phyloP scores from a whole-genome alignment of 768 basidiomycete species.

The Auricularia heimuer region DNA sequence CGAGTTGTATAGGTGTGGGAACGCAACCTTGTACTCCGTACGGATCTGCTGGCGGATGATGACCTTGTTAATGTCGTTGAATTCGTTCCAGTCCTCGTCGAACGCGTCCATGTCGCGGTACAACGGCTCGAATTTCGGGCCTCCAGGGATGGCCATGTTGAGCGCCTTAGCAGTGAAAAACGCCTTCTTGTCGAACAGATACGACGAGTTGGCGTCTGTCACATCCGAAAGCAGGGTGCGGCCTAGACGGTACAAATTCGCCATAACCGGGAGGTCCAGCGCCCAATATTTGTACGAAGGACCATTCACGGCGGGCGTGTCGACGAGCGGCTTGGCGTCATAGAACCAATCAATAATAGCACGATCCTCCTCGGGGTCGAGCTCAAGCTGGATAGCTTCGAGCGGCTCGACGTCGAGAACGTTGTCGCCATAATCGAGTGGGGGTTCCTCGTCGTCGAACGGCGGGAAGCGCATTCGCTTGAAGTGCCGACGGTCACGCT shows the following conservation, averaged over 20 bases:
- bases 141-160: constrained; percentile 95
- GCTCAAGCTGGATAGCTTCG: constrained; percentile 93
- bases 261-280: constrained; percentile 88
- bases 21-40: constrained; percentile 98
- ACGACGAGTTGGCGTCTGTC: constrained; percentile 81
- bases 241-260: constrained; percentile 91
- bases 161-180: constrained; percentile 98
- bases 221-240: constrained; percentile 89
- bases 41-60: constrained; percentile 98
- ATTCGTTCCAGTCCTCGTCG: constrained; percentile 99
- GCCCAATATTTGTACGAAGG: constrained; percentile 91
- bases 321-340: constrained; percentile 88
- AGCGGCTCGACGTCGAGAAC: constrained; percentile 95
- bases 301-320: constrained; percentile 86
- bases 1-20: constrained; percentile 98
- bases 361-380: constrained; percentile 84
- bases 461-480: constrained; percentile 99
- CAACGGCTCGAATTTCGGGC: constrained; percentile 96
- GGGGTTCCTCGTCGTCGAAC: constrained; percentile 98
- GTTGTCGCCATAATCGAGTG: constrained; percentile 98
- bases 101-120: constrained; percentile 95
- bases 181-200: constrained; percentile 93
- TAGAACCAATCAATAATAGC: constrained; percentile 98
- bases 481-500: constrained; percentile 96
- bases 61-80: constrained; percentile 99